Evolutionary conservation across 352 stramenopile species (phyloP).

Genomic region (Globisporangium emineosum): DNA sequence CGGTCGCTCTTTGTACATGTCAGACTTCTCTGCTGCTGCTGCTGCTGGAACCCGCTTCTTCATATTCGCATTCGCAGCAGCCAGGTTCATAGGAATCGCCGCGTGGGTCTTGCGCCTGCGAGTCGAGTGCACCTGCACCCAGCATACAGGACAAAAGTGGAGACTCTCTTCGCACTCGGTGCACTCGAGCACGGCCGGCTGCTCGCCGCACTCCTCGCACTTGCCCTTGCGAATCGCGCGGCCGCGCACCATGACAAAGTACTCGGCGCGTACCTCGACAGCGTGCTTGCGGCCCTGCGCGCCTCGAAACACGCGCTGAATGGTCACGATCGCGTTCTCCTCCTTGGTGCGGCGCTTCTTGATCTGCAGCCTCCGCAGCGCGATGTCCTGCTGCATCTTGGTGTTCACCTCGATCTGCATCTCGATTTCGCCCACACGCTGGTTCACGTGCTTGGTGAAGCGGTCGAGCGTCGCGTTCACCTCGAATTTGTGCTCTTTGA

Average conservation of each 20-base stretch:
- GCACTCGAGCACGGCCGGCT: conserved; percentile 63
- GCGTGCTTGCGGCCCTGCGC: conserved; percentile 36
- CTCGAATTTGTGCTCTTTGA: conserved; percentile 22
- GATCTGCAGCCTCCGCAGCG: conserved; percentile 24
- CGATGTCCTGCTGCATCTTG: conserved; percentile 33
- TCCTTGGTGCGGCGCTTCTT: conserved; percentile 34
- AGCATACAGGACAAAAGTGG: conserved; percentile 73
- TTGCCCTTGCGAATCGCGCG: conserved; percentile 61
- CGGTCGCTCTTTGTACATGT: background rate
- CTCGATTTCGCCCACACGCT: conserved; percentile 45
- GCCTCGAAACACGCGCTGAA: conserved; percentile 55
- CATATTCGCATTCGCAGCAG: background rate
- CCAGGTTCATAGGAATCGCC: conserved; percentile 49
- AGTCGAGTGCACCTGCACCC: conserved; percentile 71
- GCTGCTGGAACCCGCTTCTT: too few relatives aligned
- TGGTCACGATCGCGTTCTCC: conserved; percentile 32
- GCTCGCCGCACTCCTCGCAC: conserved; percentile 73
- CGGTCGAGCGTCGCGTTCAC: conserved; percentile 16
- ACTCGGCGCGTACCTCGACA: conserved; percentile 46
- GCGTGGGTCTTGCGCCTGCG: conserved; percentile 50
- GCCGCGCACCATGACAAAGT: conserved; percentile 69
- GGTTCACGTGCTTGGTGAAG: conserved; percentile 34
- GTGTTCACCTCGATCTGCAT: conserved; percentile 60
- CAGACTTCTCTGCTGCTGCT: too few relatives aligned
- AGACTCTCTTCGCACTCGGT: conserved; percentile 59